These are phyloP conservation scores for Cladorrhinum sp. DNA, from an alignment of 2,329 filamentous ascomycete genomes.

Conservation along the genomic window DNA sequence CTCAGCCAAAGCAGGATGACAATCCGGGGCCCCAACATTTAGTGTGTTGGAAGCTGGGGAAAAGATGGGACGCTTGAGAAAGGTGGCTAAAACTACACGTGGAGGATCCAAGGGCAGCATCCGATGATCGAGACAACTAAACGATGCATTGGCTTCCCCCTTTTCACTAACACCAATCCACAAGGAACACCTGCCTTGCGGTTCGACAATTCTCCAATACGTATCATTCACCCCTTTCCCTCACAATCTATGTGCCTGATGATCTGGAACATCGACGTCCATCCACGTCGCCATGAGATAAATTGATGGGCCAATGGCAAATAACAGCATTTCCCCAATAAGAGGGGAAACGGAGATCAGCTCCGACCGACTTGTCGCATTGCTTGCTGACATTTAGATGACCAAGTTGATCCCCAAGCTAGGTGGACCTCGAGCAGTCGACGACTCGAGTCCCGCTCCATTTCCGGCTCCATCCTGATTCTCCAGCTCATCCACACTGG, in stretches of 20 bases:
- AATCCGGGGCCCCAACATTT: constrained; percentile 6
- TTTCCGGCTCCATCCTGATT: not conserved
- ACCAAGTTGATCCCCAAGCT: not conserved
- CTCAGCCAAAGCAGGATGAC: not conserved
- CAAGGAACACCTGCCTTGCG: not conserved
- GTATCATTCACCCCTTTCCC: not conserved
- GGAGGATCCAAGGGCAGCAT: not conserved
- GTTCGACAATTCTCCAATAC: not conserved
- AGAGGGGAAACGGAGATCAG: not conserved
- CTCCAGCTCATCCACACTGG: not conserved
- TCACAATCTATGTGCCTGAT: not conserved
- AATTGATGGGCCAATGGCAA: not conserved
- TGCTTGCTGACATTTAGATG: not conserved
- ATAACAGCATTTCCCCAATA: not conserved
- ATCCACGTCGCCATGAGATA: not conserved
- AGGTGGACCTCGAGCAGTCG: not conserved
- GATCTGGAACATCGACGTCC: not conserved
- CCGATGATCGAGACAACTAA: not conserved
- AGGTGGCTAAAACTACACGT: not conserved
- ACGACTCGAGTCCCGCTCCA: not conserved
- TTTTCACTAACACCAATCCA: not conserved
- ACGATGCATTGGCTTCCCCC: not conserved
- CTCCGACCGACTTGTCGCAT: not conserved
- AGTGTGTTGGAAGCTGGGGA: not conserved
- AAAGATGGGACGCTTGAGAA: not conserved